Conservation (phyloP, 2,329 filamentous ascomycete genomes). For the Fonsecaea erecta region DNA sequence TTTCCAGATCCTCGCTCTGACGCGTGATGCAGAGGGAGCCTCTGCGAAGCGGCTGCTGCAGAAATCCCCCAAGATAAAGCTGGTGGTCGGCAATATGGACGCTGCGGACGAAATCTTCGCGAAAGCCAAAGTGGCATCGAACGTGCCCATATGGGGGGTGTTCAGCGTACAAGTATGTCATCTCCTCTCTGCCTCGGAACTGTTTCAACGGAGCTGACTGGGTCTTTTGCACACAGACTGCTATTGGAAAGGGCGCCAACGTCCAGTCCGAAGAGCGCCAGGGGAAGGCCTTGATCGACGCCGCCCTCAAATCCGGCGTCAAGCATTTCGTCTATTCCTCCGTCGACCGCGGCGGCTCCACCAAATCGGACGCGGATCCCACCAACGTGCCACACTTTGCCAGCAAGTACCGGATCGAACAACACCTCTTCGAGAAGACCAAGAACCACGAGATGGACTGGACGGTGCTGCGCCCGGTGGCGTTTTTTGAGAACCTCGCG, state of each 20-base stretch:
- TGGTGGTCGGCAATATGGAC: conserved; percentile 34
- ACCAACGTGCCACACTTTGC: conserved; percentile 40
- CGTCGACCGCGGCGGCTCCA: conserved; percentile 42
- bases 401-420: conserved; percentile 39
- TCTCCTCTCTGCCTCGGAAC: not conserved
- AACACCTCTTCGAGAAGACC: conserved; percentile 36
- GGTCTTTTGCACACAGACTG: not conserved
- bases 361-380: conserved; percentile 29
- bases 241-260: conserved; percentile 20
- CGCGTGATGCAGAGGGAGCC: conserved; percentile 28
- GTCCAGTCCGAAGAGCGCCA: conserved; percentile 41
- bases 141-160: conserved; percentile 33
- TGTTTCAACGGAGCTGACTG: not conserved
- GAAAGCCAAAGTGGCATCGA: conserved; percentile 13
- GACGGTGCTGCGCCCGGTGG: conserved; percentile 38
- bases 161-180: conserved; percentile 31
- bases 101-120: conserved; percentile 26
- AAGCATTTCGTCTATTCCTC: conserved; percentile 46
- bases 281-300: conserved; percentile 46
- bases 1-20: conserved; percentile 33
- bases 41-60: conserved; percentile 27
- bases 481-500: conserved; percentile 38
- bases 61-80: conserved; percentile 29
- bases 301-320: conserved; percentile 41
- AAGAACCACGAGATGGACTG: conserved; percentile 30